Base-by-base conservation (phyloP, 768 basidiomycete genomes). In the Boletus bicolor region DNA sequence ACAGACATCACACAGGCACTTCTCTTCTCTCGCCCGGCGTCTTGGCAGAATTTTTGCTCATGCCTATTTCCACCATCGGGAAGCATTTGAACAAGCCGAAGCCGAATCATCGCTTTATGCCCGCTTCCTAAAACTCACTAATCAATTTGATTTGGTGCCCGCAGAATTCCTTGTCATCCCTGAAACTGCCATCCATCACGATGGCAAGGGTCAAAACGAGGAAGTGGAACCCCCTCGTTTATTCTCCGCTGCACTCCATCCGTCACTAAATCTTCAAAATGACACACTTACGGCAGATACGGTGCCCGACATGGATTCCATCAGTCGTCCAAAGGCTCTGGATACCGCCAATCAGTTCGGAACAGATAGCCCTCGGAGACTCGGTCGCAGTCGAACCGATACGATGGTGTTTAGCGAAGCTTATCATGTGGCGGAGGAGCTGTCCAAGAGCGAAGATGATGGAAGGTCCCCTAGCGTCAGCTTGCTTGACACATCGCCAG, bases 21-120 rank as follows among this genome's bases (percentile, higher is more conserved):
- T 95, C 70, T 80, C 87, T 47, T 92, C 91, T 15, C 85, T 96
- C 24, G 91, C 92, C 19, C 84, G 96, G 0, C 85, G 96, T 14
- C 84, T 98, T 2, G 93, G 93, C 1, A 85, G 96, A 37, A 94
- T 98, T 59, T 98, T 99, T 67, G 91, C 92, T 0, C 96, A 99
- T 71, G 93, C 94, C 2, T 98, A 93, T 77, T 95, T 88, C 75
- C 92, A 93, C 69, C 93, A 96, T 71, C 87, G 91, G 59, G 93
- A 94, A 68, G 84, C 84, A 0, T 96, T 96, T 68, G 88, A 91
- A 62, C 89, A 91, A 68, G 88, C 88, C 32, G 93, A 95, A 73
- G 91, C 85, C 7, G 94, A 97, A 72, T 92, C 89, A 7, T 89
- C 89, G 0, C 77, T 97, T 3, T 95, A 96, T 66, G 87, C 88